A percentile compares a stretch with the other conserved stretches of the same genome.
phyloP scores from a whole-genome alignment of 345 rosid species.

The Aquilaria sinensis region DNA sequence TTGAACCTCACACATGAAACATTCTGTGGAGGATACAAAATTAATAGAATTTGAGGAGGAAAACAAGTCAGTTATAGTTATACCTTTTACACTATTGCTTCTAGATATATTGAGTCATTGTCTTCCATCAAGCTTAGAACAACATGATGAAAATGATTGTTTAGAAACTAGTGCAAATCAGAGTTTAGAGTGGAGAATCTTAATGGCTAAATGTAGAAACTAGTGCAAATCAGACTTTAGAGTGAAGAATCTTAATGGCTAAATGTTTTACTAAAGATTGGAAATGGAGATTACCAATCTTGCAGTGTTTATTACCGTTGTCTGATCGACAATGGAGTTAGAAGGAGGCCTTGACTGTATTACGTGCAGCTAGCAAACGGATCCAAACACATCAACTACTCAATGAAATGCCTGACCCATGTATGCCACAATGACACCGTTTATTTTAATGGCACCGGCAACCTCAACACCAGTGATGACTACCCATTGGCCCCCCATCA shows the following conservation, averaged over 20 bases:
- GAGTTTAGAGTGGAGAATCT: constrained; percentile 91
- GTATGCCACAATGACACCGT: too few species aligned
- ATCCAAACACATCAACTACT: too few species aligned
- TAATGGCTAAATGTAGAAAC: constrained; percentile 37
- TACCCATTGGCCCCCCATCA: too few species aligned
- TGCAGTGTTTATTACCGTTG: constrained; percentile 86
- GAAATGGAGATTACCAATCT: constrained; percentile 91
- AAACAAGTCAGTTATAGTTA: constrained; percentile 40
- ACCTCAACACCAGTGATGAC: too few species aligned
- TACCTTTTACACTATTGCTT: constrained; percentile 67
- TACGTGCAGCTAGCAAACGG: constrained; percentile 49
- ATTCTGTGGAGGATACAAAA: constrained; percentile 41
- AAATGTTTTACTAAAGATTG: constrained; percentile 83
- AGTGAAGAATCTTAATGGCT: constrained; percentile 77
- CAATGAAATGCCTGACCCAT: too few species aligned
- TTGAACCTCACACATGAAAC: constrained; percentile 27
- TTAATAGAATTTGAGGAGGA: constrained; percentile 47
- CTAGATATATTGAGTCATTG: constrained; percentile 59
- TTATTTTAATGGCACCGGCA: too few species aligned
- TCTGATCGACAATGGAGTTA: constrained; percentile 85
- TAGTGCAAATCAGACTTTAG: constrained; percentile 71
- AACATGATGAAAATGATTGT: constrained; percentile 44
- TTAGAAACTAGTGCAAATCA: constrained; percentile 48
- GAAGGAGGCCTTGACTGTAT: constrained; percentile 86
- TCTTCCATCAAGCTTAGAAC: constrained; percentile 60